Base-by-base conservation (phyloP, 208 protist genomes). In the Trypanosoma caninum region DNA sequence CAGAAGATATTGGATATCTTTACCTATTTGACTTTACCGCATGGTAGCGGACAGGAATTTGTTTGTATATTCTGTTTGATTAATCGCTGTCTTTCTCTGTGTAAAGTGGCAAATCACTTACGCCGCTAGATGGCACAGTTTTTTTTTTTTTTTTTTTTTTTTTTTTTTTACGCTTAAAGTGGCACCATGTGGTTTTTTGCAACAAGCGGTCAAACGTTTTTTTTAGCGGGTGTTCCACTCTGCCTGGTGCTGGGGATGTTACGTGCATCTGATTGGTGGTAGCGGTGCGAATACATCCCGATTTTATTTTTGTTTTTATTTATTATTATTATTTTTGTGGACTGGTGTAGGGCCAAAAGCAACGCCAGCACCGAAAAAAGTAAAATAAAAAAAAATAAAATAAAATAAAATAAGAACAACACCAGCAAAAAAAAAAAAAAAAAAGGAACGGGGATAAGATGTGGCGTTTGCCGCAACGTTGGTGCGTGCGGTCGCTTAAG, bases 141-240 rank as follows among this genome's bases (percentile, higher is more conserved):
- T 40, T 65, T 38, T 65, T 47, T 34, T 28, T 57, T 23, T 65
- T 65, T 58, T 47, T n/a, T n/a, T n/a, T n/a, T n/a, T n/a, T 58
- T 65, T 51, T 18, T 65, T 2, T 1, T 65, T 0, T 22, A 58
- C 28, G 18, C 22, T 9, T 14, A 33, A 37, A 65, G n/a, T 1
- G 59, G 59, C 3, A 27, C 8, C 22, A 50, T 65, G 35, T 27
- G 40, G 34, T 40, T 22, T 10, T 1, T 58, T 16, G 0, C 30
- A 25, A 20, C 22, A 11, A 58, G 11, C 30, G 23, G 7, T 6
- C 8, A 14, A 6, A 57, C 59, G 0, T 50, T 50, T 14, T 31
- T 58, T 14, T n/a, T 28, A 47, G 2, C 59, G 59, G 16, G 34
- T 16, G 18, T 31, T 18, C 8, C 59, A 64, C 35, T 34, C 11